Conservation (phyloP, 225 moss, liverwort and hornwort genomes). For the Pleurozium schreberi region DNA sequence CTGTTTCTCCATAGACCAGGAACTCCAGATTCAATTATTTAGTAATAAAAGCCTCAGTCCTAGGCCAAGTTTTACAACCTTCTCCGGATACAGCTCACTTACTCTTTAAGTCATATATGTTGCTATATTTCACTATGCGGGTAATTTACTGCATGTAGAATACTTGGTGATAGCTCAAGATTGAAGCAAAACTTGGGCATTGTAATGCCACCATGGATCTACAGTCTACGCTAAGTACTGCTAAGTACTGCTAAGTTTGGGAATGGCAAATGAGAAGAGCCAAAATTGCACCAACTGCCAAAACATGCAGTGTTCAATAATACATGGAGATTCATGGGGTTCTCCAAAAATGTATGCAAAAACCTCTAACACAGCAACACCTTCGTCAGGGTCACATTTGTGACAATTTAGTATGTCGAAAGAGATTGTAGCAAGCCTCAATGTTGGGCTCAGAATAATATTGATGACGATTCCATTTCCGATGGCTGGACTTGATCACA, state of each 20-base stretch:
- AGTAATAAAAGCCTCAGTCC: background rate
- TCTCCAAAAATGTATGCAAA: slow-evolving; percentile 4
- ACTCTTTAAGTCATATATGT: background rate
- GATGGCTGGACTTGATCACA: background rate
- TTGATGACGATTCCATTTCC: background rate
- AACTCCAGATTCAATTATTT: background rate
- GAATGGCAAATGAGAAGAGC: background rate
- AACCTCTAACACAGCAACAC: background rate
- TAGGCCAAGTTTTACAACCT: background rate
- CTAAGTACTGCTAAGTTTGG: background rate
- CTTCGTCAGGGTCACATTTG: background rate
- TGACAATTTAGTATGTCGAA: slow-evolving; percentile 8
- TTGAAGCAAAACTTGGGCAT: background rate
- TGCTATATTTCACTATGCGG: background rate
- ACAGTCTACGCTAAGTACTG: background rate
- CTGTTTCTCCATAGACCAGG: background rate
- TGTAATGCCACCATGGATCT: background rate
- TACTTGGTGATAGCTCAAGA: background rate
- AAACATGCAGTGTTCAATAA: background rate
- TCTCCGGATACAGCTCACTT: background rate
- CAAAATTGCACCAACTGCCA: slow-evolving; percentile 4
- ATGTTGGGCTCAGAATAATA: slow-evolving; percentile 6
- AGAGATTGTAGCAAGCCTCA: background rate
- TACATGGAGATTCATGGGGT: background rate
- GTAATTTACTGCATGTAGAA: background rate